Percentiles rank a stretch among this genome's conserved stretches.
phyloP scores from a whole-genome alignment of 2,329 filamentous ascomycete species.

The Xylaria sp. region DNA sequence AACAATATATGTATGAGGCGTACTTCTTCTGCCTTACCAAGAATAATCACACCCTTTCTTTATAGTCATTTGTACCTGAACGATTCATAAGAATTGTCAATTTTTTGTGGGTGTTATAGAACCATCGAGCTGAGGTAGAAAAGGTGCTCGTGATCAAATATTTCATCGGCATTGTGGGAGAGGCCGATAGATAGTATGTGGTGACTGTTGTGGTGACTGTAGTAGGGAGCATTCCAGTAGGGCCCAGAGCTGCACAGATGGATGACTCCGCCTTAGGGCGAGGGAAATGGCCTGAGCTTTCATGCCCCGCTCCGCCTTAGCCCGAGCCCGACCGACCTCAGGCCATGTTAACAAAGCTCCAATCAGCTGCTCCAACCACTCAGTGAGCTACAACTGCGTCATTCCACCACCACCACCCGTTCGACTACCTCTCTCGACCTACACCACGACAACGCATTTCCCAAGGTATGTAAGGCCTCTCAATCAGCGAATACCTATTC shows the following conservation, averaged over 20 bases:
- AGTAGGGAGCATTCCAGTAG: neutral
- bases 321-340: conserved; percentile 24
- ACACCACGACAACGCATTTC: conserved; percentile 26
- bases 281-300: conserved; percentile 35
- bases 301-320: conserved; percentile 31
- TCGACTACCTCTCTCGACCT: neutral
- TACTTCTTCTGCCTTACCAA: too few relatives aligned
- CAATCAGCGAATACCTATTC: neutral
- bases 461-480: conserved; percentile 26
- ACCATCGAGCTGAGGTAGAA: neutral
- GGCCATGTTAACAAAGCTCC: conserved; percentile 24
- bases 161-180: neutral
- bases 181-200: neutral
- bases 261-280: neutral
- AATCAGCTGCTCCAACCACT: conserved; percentile 25
- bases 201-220: too few relatives aligned
- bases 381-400: conserved; percentile 30
- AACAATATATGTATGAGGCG: too few relatives aligned
- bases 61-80: too few relatives aligned
- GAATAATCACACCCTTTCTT: too few relatives aligned
- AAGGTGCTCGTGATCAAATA: neutral
- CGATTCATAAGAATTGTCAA: neutral
- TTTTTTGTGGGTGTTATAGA: too few relatives aligned
- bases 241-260: neutral
- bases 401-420: conserved; percentile 32